Evolutionary conservation across 352 stramenopile species (phyloP).

Genomic region (Pythium plurisporium): DNA sequence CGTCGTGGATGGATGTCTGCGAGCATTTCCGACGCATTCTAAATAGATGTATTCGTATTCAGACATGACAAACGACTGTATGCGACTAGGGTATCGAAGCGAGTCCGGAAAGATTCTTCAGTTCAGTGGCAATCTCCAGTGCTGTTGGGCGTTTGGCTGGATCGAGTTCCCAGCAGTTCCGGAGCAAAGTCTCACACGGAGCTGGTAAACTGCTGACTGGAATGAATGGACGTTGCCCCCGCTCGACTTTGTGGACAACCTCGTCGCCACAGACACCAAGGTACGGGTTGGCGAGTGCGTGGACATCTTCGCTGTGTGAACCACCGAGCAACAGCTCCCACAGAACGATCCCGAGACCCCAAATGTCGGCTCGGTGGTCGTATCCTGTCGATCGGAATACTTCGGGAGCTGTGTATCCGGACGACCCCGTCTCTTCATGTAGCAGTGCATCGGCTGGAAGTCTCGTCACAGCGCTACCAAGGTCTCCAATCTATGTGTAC

Average conservation of each 20-base stretch:
- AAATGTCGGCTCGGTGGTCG: slow-evolving; percentile 21
- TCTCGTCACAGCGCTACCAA: slow-evolving; percentile 15
- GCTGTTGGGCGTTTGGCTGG: slow-evolving; percentile 7
- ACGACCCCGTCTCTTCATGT: slow-evolving; percentile 17
- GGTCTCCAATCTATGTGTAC: slow-evolving; percentile 20
- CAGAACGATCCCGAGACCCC: slow-evolving; percentile 20
- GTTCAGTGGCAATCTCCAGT: not conserved
- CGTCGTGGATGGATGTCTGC: not conserved
- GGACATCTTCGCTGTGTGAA: no score
- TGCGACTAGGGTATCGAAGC: no score
- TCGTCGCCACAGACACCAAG: slow-evolving; percentile 6
- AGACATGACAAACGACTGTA: not conserved
- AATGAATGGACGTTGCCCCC: slow-evolving; percentile 7
- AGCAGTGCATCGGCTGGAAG: not conserved
- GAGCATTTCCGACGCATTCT: not conserved
- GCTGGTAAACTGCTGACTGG: not conserved
- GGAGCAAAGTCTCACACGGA: not conserved
- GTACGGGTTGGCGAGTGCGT: slow-evolving; percentile 12
- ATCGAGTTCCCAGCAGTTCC: slow-evolving; percentile 14
- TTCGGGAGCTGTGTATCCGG: slow-evolving; percentile 23
- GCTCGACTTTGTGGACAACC: slow-evolving; percentile 6
- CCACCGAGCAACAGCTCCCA: slow-evolving; percentile 17
- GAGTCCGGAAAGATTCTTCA: no score
- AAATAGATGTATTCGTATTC: slow-evolving; percentile 15
- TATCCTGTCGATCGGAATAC: slow-evolving; percentile 17